Conservation (phyloP, 148 eudicot genomes). For the Rhododendron griersonianum region DNA sequence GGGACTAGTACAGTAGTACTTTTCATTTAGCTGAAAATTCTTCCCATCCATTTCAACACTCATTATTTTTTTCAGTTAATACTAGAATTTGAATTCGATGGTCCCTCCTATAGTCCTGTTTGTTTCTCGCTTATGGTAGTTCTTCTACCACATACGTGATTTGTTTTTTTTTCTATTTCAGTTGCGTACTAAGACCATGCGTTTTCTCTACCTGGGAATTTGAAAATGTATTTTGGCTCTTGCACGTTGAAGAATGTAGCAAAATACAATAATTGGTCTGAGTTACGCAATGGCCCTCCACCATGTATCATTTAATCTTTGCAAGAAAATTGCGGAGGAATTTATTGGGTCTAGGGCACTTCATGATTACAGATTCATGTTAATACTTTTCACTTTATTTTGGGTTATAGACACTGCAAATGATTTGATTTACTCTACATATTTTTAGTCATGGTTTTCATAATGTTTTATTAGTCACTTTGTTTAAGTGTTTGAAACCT, state of each 20-base stretch:
- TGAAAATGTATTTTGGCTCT: background rate
- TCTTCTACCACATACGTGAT: background rate
- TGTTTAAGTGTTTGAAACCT: background rate
- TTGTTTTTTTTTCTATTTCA: background rate
- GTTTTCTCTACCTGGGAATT: background rate
- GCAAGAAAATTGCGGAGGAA: background rate
- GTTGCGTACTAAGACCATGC: background rate
- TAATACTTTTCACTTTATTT: too few relatives aligned
- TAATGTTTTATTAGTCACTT: background rate
- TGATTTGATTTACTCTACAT: too few relatives aligned
- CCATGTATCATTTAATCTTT: background rate
- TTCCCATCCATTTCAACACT: background rate
- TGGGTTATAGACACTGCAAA: background rate
- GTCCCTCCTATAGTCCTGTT: background rate
- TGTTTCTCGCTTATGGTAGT: background rate
- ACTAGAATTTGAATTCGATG: background rate
- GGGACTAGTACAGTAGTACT: background rate
- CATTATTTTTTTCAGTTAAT: background rate
- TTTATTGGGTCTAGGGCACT: background rate
- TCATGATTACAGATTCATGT: background rate
- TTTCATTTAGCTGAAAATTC: background rate
- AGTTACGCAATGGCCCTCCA: background rate
- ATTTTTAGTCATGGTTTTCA: background rate
- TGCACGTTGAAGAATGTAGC: background rate
- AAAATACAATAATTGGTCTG: background rate